Evolutionary conservation across 805 yeast genomes (phyloP), one percentile per base, ranked within the genome.

Genomic region (Candida palmyrensis): DNA sequence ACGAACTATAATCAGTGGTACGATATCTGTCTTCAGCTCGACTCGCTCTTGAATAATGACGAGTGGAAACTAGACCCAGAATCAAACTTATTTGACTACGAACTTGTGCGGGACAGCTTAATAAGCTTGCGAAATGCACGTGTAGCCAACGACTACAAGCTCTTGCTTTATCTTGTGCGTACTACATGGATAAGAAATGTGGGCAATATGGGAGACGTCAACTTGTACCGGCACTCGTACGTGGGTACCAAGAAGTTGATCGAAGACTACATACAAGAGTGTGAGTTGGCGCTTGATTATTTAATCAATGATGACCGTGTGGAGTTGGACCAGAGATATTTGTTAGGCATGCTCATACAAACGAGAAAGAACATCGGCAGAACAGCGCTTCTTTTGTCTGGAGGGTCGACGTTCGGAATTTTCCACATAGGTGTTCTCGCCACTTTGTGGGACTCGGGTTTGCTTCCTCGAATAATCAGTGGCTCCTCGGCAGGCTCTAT

Each of bases 401-500:
- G 99, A 2, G 99, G 99, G 2, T 88, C 95, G 2, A 84, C 95
- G 4, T 84, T 90, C 62, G 98, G 97, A 0, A 60, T 90, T 32
- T 78, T 89, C 40, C 97, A 90, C 44, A 83, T 88, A 37, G 99
- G 99, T 1, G 96, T 92, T 0, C 61, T 90, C 29, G 77, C 86
- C 4, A 83, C 92, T 2, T 66, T 92, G 19, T 59, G 82, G 25
- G 92, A 86, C 44, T 71, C 74, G 32, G 79, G 82, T 34, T 62
- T 88, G 15, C 62, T 90, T 16, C 99, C 99, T 0, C 72, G 83
- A 30, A 84, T 92, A 23, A 77, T 92, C 11, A 83, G 95, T 30
- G 98, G 99, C 1, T 83, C 95, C 10, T 86, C 96, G 16, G 95
- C 97, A 0, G 99, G 99, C 12, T 88, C 96, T 1, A 89, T 92